Evolutionary conservation across 2,329 filamentous ascomycete species (phyloP), one percentile per base, ranked within the genome.

Genomic region (Dactylella cylindrospora): DNA sequence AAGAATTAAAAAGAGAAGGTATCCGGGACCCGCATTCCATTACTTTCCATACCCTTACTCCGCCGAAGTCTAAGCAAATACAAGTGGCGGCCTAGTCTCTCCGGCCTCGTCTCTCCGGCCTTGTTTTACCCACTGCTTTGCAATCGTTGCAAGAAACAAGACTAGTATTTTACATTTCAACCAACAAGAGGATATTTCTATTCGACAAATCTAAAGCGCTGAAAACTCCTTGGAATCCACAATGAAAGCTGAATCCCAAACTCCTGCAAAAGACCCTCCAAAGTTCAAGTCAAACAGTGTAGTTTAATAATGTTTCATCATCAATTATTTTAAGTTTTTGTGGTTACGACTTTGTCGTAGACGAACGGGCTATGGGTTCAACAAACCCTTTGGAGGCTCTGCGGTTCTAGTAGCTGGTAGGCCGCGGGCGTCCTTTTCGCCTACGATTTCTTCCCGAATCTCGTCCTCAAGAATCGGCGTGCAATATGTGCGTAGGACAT

Each of bases 401-500:
- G 17, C 32, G 5, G 7, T 31, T 7, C n/a, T 7, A 31, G 28
- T 10, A 5, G n/a, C 17, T n/a, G 35, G 35, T n/a, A 39, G 13
- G 35, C 7, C 5, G 13, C 9, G 9, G 8, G 23, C 35, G 8
- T 20, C 9, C 38, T 36, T n/a, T 25, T 9, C 5, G 17, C 9
- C 23, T 43, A 36, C 29, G 3, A 32, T 4, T 12, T 62, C 49
- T 33, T 50, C 57, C 22, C 41, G 43, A 5, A 19, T 40, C 17
- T 52, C 41, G 19, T 68, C 66, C 38, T 67, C 67, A 2, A 40
- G 23, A 19, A 67, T 67, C 1, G 64, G 64, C 10, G 66, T 51
- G 28, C 67, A 69, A 26, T 68, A 68, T 2, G 61, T 68, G 19
- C 62, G 62, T 15, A 69, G 47, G 3, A 69, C 68, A 5, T 66